These are phyloP conservation scores for Apiotrichum gracile DNA, from an alignment of 1,284 basidiomycete species.

Conservation along the genomic window DNA sequence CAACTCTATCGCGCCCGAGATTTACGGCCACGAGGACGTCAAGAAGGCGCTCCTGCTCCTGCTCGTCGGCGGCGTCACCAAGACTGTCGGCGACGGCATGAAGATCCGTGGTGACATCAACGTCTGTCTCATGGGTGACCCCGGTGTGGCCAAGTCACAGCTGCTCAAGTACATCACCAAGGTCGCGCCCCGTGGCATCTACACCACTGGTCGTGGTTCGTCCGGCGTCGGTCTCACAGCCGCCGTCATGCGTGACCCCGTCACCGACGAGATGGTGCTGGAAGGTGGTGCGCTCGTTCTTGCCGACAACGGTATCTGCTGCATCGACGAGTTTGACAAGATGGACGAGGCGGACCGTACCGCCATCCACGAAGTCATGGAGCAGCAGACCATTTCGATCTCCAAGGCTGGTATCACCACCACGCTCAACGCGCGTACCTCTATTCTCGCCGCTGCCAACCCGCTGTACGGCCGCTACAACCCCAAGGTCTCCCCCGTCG, in stretches of 20 bases:
- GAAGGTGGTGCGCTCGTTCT: conserved; percentile 98
- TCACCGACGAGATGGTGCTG: conserved; percentile 98
- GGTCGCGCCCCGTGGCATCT: conserved; percentile 93
- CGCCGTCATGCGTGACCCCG: conserved; percentile 97
- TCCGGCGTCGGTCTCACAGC: conserved; percentile 98
- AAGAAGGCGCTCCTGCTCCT: conserved; percentile 95
- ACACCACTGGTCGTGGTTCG: conserved; percentile 96
- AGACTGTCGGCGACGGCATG: conserved; percentile 93
- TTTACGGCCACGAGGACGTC: conserved; percentile 95
- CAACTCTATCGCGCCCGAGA: conserved; percentile 87
- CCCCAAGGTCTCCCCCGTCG: conserved; percentile 91
- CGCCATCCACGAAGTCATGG: conserved; percentile 99
- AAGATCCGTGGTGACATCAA: conserved; percentile 98
- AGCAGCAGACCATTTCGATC: conserved; percentile 99
- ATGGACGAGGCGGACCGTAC: conserved; percentile 99
- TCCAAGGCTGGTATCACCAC: conserved; percentile 99
- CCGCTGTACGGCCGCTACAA: conserved; percentile 98
- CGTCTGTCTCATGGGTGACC: conserved; percentile 98
- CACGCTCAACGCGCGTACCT: conserved; percentile 96
- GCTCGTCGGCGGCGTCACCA: conserved; percentile 92
- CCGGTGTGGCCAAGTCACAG: conserved; percentile 98
- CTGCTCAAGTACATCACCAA: conserved; percentile 97
- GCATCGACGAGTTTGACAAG: conserved; percentile 99
- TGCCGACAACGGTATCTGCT: conserved; percentile 98
- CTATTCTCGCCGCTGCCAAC: conserved; percentile 96